Percentiles rank a stretch among this genome's conserved stretches.
Evolutionary conservation across 306 rosid genomes (phyloP).

Genomic region (Lathyrus sativus): DNA sequence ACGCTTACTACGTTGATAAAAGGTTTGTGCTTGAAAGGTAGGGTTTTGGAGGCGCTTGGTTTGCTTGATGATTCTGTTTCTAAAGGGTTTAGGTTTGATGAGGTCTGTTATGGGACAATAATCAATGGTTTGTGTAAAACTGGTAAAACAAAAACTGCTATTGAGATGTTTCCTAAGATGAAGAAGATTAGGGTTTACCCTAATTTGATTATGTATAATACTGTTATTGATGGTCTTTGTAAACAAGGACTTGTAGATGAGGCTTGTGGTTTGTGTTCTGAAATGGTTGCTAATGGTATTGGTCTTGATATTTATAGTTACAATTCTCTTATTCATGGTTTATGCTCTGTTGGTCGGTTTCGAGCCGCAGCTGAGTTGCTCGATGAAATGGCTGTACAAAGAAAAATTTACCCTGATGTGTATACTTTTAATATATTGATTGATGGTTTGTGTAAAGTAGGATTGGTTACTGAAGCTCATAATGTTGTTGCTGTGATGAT

Average conservation of each 20-base stretch:
- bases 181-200: constrained; percentile 27
- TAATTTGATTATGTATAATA: constrained; percentile 41
- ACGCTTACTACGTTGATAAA: constrained; percentile 31
- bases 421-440: constrained; percentile 44
- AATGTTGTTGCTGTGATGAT: constrained; percentile 41
- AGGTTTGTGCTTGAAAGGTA: constrained; percentile 39
- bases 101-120: constrained; percentile 41
- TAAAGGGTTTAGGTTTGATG: constrained; percentile 36
- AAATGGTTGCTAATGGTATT: constrained; percentile 36
- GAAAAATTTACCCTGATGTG: constrained; percentile 32
- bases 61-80: constrained; percentile 32
- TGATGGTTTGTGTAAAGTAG: constrained; percentile 40
- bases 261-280: constrained; percentile 41
- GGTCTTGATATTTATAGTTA: constrained; percentile 37
- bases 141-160: constrained; percentile 16
- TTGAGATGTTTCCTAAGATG: constrained; percentile 37
- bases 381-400: constrained; percentile 33
- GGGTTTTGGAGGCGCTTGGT: constrained; percentile 14
- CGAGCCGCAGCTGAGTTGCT: constrained; percentile 35
- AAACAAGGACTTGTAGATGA: constrained; percentile 37
- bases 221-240: constrained; percentile 40
- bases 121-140: constrained; percentile 42
- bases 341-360: constrained; percentile 34
- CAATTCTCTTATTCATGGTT: constrained; percentile 43
- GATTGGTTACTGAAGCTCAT: constrained; percentile 32